Evolutionary conservation across 805 yeast species (phyloP).

Genomic region (Komagataella kurtzmanii): DNA sequence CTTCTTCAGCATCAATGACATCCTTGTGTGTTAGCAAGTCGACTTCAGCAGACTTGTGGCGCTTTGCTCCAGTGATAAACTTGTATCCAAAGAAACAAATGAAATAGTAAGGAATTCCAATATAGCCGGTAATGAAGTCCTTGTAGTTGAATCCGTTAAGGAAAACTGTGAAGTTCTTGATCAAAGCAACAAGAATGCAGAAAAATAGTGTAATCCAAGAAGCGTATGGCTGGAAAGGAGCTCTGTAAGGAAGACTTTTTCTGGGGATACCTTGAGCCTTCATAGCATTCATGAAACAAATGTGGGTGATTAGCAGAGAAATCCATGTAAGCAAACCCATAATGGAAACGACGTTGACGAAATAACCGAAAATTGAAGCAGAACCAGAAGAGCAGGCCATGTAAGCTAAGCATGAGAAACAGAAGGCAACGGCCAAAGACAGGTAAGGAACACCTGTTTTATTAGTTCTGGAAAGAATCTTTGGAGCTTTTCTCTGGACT

Average conservation of each 20-base stretch:
- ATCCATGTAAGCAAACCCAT: conserved; percentile 69
- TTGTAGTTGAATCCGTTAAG: conserved; percentile 42
- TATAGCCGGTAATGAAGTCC: conserved; percentile 65
- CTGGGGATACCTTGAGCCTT: conserved; percentile 55
- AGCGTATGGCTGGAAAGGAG: conserved; percentile 63
- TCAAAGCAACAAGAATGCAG: conserved; percentile 41
- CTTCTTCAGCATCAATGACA: conserved; percentile 40
- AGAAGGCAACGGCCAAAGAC: conserved; percentile 34
- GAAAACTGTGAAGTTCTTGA: conserved; percentile 66
- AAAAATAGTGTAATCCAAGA: conserved; percentile 41
- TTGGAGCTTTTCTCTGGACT: conserved; percentile 64
- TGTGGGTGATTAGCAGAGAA: conserved; percentile 53
- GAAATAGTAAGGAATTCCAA: conserved; percentile 55
- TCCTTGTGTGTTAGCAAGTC: conserved; percentile 47
- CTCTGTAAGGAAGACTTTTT: conserved; percentile 40
- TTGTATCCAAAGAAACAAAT: conserved; percentile 47
- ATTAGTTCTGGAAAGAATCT: conserved; percentile 48
- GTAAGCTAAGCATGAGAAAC: conserved; percentile 53
- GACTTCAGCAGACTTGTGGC: conserved; percentile 38
- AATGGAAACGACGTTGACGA: conserved; percentile 66
- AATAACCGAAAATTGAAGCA: conserved; percentile 45
- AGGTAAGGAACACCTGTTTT: conserved; percentile 58
- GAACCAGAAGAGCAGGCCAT: conserved; percentile 53
- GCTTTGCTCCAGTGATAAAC: conserved; percentile 33
- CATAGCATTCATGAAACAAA: conserved; percentile 51